Evolutionary conservation across 352 stramenopile species (phyloP), one percentile per base, ranked within the genome.

Genomic region (Phytophthora europaea): DNA sequence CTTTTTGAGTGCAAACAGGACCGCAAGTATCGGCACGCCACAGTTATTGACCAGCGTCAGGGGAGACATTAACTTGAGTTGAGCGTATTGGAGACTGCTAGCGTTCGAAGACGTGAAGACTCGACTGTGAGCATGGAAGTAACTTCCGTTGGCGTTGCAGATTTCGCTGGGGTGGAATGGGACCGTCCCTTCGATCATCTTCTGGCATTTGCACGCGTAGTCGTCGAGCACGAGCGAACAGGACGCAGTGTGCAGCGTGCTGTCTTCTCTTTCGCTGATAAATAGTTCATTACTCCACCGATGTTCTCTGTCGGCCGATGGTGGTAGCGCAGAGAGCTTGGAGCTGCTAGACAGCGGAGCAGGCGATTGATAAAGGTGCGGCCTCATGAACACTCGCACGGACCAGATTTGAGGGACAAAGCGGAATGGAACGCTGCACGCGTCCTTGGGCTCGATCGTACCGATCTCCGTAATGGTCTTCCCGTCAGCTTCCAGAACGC

Each of bases 251-350:
- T 81, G 80, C n/a, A 93, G 76, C 2, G 69, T 79, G n/a, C 62
- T 83, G 13, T 85, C 80, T 61, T 93, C 83, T 43, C 85, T 89
- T 10, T 92, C 83, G 23, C 81, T 89, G 61, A 96, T 87, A 40
- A 95, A 83, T 16, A 95, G 50, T 15, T 94, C 87, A 52, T 94
- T 93, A 61, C 89, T 96, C 87, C 89, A 94, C n/a, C 88, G 87
- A 52, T 95, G 81, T 2, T 88, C 79, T 59, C 78, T 83, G 5
- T 75, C 60, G 47, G 48, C 48, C 3, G 69, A 73, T 28, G 72
- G 67, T 20, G 68, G 56, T 31, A 57, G 20, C 59, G 53, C 73
- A 8, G 65, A 62, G 18, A 74, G 54, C n/a, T 65, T 52, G 9
- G 56, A 61, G 9, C 18, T 66, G 7, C 26, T 52, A 2, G 40